These are phyloP conservation scores for Sclerotinia borealis DNA, from an alignment of 2,329 filamentous ascomycete species.

Conservation along the genomic window DNA sequence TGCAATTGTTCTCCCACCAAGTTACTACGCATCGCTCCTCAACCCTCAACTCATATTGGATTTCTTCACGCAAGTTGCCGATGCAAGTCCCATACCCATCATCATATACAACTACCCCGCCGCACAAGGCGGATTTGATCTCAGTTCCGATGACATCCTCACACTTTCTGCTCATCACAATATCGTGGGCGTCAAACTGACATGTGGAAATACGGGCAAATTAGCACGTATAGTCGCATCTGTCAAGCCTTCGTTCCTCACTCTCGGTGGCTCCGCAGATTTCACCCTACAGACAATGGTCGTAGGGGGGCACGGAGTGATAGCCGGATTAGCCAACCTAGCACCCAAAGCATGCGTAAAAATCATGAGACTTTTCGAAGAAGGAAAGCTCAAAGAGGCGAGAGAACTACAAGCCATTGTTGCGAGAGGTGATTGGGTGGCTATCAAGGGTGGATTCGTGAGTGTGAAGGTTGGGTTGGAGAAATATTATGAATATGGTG, in stretches of 20 bases:
- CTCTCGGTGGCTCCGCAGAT: slow-evolving; percentile 3
- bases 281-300: slow-evolving; percentile 5
- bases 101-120: slow-evolving; percentile 44
- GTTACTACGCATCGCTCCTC: slow-evolving; percentile 38
- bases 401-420: slow-evolving; percentile 54
- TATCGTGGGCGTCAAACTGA: slow-evolving; percentile 35
- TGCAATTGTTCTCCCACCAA: slow-evolving; percentile 36
- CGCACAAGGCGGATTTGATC: slow-evolving; percentile 38
- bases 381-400: slow-evolving; percentile 51
- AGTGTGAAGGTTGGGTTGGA: slow-evolving; percentile 58
- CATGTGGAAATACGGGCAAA: slow-evolving; percentile 37
- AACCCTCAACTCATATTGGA: slow-evolving; percentile 43
- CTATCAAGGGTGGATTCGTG: slow-evolving; percentile 59
- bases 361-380: slow-evolving; percentile 50
- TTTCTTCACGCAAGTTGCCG: slow-evolving; percentile 45
- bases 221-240: slow-evolving; percentile 37
- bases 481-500: slow-evolving; percentile 56
- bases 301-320: slow-evolving; percentile 6
- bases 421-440: slow-evolving; percentile 59
- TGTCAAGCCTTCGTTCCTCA: background rate
- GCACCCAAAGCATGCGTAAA: slow-evolving; percentile 44
- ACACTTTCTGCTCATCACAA: slow-evolving; percentile 32
- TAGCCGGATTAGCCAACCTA: slow-evolving; percentile 9
- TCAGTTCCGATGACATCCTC: slow-evolving; percentile 37
- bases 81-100: slow-evolving; percentile 37